Evolutionary conservation across 345 rosid species (phyloP).

Genomic region (Raphanus raphanistrum): DNA sequence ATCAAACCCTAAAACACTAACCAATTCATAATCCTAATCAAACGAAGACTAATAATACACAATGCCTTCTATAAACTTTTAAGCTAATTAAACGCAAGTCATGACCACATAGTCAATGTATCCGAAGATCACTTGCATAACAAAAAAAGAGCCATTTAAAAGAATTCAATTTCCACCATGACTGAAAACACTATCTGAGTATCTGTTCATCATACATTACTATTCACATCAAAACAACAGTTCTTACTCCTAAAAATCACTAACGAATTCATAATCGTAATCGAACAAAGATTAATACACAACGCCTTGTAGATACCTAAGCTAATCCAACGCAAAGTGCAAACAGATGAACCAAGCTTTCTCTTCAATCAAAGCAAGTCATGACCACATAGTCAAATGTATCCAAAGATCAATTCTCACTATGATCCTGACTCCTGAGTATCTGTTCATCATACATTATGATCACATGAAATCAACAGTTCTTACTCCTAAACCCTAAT

Average conservation of each 20-base stretch:
- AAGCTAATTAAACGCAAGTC: neutral
- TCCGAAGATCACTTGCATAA: slow-evolving; percentile 11
- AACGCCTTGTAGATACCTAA: neutral
- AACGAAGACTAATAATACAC: neutral
- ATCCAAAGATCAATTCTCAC: neutral
- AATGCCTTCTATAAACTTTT: neutral
- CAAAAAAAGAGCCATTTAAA: too few relatives aligned
- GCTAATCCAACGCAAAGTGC: neutral
- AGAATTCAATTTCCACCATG: too few relatives aligned
- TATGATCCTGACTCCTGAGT: neutral
- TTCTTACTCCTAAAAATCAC: slow-evolving; percentile 12
- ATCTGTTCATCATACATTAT: slow-evolving; percentile 16
- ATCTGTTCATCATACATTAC: too few relatives aligned
- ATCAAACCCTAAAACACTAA: neutral
- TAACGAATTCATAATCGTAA: too few relatives aligned
- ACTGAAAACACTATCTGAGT: too few relatives aligned
- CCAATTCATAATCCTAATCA: neutral
- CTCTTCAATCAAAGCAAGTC: neutral
- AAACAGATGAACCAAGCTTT: neutral
- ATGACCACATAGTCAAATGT: neutral
- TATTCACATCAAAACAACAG: slow-evolving; percentile 11
- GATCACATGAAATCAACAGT: slow-evolving; percentile 12
- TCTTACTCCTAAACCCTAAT: slow-evolving; percentile 19
- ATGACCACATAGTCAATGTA: neutral
- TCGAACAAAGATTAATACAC: neutral